Percentiles rank a stretch among this genome's conserved stretches.
Evolutionary conservation across 352 stramenopile genomes (phyloP).

Genomic region (Globisporangium uncinulatum): DNA sequence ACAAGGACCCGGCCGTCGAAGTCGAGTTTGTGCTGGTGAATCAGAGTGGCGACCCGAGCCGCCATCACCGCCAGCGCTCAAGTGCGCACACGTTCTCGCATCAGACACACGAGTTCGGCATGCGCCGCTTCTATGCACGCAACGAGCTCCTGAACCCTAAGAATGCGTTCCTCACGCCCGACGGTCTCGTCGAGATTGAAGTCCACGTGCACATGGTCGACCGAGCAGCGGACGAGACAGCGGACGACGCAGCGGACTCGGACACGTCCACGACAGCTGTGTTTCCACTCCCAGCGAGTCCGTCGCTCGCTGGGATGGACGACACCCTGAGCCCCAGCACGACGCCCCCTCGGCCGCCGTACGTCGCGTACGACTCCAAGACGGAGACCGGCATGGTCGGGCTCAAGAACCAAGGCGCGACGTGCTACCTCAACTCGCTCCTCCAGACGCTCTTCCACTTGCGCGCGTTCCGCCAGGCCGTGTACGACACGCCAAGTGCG

Average conservation of each 20-base stretch:
- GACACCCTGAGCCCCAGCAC: constrained; percentile 7
- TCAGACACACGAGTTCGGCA: constrained; percentile 46
- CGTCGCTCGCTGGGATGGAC: constrained; percentile 18
- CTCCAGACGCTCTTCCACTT: constrained; percentile 91
- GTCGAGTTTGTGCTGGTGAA: constrained; percentile 46
- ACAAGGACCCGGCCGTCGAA: constrained; percentile 10
- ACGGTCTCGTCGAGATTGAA: constrained; percentile 46
- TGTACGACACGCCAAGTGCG: constrained; percentile 76
- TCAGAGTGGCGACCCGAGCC: constrained; percentile 17
- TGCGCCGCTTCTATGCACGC: constrained; percentile 43
- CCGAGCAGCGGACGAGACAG: constrained; percentile 2
- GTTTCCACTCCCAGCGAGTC: constrained; percentile 11
- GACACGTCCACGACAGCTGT: constrained; percentile 4
- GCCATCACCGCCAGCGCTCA: constrained; percentile 28
- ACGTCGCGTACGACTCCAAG: constrained; percentile 69
- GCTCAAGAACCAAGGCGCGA: constrained; percentile 88
- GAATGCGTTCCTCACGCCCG: constrained; percentile 34
- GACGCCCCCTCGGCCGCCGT: constrained; percentile 8
- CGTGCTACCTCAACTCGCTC: constrained; percentile 93
- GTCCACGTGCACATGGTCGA: constrained; percentile 36
- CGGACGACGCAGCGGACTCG: constrained; percentile 5
- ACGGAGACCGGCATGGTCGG: constrained; percentile 84
- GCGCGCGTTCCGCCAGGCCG: constrained; percentile 74
- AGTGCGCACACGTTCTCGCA: constrained; percentile 43
- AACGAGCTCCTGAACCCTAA: constrained; percentile 38